Conservation (phyloP, 176 grass and related monocot species). For the Coix lacrymajobi region DNA sequence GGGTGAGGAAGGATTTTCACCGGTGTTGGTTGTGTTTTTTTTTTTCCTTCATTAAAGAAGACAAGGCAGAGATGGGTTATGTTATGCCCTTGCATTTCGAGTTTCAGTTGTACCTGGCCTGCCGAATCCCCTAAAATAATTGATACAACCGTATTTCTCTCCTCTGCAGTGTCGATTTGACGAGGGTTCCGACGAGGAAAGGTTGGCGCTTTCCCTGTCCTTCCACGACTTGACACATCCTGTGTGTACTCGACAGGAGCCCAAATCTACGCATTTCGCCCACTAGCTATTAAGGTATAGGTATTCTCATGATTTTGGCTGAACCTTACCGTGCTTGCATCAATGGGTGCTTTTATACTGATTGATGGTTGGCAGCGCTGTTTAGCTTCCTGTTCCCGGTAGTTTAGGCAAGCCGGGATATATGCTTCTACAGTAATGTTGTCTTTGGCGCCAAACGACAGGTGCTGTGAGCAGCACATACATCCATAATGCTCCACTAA, state of each 20-base stretch:
- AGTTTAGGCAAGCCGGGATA: neutral
- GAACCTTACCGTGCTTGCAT: neutral
- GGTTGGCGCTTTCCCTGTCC: neutral
- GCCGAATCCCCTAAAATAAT: slow-evolving; percentile 1
- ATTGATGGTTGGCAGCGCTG: neutral
- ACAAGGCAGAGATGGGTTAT: neutral
- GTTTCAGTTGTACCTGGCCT: neutral
- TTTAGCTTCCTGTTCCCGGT: neutral
- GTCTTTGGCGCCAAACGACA: neutral
- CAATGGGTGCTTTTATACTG: neutral
- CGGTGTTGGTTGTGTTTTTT: neutral
- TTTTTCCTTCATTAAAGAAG: neutral
- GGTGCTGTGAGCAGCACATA: neutral
- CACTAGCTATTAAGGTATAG: neutral
- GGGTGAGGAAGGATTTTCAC: neutral
- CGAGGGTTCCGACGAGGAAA: neutral
- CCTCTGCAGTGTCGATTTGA: neutral
- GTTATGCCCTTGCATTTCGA: slow-evolving; percentile 5
- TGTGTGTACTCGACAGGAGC: neutral
- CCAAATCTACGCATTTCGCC: neutral
- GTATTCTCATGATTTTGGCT: neutral
- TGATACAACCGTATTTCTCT: neutral
- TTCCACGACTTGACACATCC: neutral
- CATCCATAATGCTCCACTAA: neutral
- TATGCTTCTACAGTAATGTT: neutral